Evolutionary conservation across 116 monocot genomes (phyloP), one percentile per base, ranked within the genome.

Genomic region (Dioscorea cayenensis): DNA sequence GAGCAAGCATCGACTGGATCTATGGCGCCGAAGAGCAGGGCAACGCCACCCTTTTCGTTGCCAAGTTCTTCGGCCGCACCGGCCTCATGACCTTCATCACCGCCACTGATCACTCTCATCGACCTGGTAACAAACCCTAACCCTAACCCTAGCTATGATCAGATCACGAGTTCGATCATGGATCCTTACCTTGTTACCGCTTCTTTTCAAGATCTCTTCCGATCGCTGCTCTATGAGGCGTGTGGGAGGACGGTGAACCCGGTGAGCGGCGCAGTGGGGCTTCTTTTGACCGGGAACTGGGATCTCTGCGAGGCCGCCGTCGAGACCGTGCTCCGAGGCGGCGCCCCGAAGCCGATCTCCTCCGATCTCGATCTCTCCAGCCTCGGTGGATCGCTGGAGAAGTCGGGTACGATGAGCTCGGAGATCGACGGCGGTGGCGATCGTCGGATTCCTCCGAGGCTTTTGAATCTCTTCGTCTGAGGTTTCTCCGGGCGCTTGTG

Each of bases 11-110:
- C 4, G 73, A 69, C 70, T 77, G 79, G 80, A 77, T 84, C 52
- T 70, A 77, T 18, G 49, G 43, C 22, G 50, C 83, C 20, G 75
- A 72, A n/a, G 78, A 71, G 2, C 83, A 83, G 75, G 83, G 66
- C 55, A 58, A 83, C 63, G 78, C 83, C 43, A 83, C 83, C 60
- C 43, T 78, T 49, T 83, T 83, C 43, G 62, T 83, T 61, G 83
- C 83, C 59, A 78, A 79, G 64, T 83, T 83, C 72, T 83, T 72
- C 78, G 83, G 83, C 67, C 78, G 83, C 32, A 66, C 83, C 19
- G 83, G 74, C 4, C 78, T 83, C 37, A 50, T 83, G 62, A 71
- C 66, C 29, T 71, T 72, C 75, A 64, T 79, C 78, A 63, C 71
- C 75, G 66, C 83, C 63, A 78, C 66, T 18, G 78, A 75, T 10